Conservation (phyloP, 1,139 yeast species). For the Protomyces macrosporus region DNA sequence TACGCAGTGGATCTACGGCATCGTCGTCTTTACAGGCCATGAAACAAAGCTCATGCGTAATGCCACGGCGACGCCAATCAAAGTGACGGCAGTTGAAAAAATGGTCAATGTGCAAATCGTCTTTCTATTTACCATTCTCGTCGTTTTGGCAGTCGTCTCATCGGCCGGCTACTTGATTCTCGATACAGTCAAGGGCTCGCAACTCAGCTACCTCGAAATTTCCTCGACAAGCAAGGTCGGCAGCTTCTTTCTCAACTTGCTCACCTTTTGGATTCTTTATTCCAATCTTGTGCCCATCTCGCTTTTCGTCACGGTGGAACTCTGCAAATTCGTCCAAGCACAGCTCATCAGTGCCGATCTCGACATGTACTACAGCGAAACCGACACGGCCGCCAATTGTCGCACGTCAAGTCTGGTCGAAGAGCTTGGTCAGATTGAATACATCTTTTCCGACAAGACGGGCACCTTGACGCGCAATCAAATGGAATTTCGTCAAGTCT, state of each 20-base stretch:
- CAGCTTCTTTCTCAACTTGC: conserved; percentile 74
- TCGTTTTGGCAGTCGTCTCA: conserved; percentile 69
- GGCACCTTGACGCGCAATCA: conserved; percentile 92
- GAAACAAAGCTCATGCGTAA: conserved; percentile 97
- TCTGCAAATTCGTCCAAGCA: conserved; percentile 93
- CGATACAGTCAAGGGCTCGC: conserved; percentile 46
- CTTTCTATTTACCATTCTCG: conserved; percentile 74
- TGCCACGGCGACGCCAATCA: conserved; percentile 97
- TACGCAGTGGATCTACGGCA: conserved; percentile 92
- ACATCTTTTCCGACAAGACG: conserved; percentile 91
- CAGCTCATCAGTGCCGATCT: conserved; percentile 87
- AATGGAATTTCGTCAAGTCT: conserved; percentile 93
- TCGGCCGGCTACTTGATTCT: conserved; percentile 83
- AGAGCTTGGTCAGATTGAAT: conserved; percentile 92
- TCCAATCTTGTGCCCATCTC: conserved; percentile 92
- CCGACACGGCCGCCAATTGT: conserved; percentile 92
- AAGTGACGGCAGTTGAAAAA: conserved; percentile 93
- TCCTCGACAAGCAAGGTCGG: conserved; percentile 64
- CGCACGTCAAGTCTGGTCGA: conserved; percentile 93
- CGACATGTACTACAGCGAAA: conserved; percentile 80
- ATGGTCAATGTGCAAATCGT: conserved; percentile 88
- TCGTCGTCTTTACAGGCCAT: conserved; percentile 93
- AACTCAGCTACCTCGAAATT: conserved; percentile 52
- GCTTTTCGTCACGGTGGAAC: conserved; percentile 84
- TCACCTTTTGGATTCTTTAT: conserved; percentile 92